These are phyloP conservation scores for Aspergillus luchuensis DNA, from an alignment of 2,329 filamentous ascomycete species.

Conservation along the genomic window DNA sequence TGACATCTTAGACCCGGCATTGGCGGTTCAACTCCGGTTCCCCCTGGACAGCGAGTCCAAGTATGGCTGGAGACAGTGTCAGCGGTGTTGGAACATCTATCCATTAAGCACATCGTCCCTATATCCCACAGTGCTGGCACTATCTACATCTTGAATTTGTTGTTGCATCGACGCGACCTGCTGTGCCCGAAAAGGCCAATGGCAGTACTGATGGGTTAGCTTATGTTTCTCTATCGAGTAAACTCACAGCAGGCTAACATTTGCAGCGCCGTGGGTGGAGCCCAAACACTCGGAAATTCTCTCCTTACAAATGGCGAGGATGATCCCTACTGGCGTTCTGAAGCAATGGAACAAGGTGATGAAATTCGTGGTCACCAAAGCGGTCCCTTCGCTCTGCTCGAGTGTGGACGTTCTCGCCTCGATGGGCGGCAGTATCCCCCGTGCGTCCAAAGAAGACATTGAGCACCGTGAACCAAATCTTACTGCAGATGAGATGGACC, in stretches of 20 bases:
- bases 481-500: neutral
- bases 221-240: no score
- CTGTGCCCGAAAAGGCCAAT: neutral
- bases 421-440: neutral
- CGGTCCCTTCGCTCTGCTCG: neutral
- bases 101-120: constrained; percentile 1
- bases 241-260: neutral
- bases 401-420: neutral
- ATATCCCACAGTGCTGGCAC: constrained; percentile 4
- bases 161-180: neutral
- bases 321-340: neutral
- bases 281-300: constrained; percentile 5
- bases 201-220: neutral
- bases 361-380: neutral
- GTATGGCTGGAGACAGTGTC: neutral
- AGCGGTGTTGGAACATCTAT: neutral
- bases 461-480: neutral
- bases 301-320: constrained; percentile 3
- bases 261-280: neutral
- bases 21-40: neutral
- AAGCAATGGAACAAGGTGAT: constrained; percentile 1
- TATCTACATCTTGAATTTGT: neutral
- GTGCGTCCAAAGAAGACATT: neutral
- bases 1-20: neutral
- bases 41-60: neutral